phyloP scores from a whole-genome alignment of 1,284 basidiomycete species.

The Trametes polyzona region DNA sequence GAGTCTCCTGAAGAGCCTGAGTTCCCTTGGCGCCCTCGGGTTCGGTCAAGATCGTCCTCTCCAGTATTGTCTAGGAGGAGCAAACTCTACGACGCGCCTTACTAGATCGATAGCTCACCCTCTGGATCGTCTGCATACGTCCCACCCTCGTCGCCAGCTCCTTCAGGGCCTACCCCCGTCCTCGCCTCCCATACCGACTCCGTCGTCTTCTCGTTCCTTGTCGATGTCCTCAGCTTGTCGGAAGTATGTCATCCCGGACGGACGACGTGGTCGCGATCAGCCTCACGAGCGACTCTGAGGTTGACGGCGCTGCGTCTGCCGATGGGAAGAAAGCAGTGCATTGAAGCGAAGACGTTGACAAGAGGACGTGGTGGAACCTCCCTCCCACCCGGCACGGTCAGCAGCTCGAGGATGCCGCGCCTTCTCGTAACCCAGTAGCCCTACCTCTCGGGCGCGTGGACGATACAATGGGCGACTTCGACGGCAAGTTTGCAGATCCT shows the following conservation, averaged over 20 bases:
- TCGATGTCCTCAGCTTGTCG: background rate
- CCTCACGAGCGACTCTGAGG: slow-evolving; percentile 23
- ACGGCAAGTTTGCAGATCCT: background rate
- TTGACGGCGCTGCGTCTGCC: background rate
- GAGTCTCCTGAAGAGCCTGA: background rate
- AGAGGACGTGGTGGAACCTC: background rate
- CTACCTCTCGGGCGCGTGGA: background rate
- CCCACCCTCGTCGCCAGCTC: slow-evolving; percentile 2
- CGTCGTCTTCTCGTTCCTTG: slow-evolving; percentile 1
- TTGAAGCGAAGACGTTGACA: no score
- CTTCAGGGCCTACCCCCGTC: slow-evolving; percentile 6
- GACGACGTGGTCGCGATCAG: slow-evolving; percentile 21
- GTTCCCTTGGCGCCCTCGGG: background rate
- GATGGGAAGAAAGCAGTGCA: background rate
- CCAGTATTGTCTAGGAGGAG: no score
- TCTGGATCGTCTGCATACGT: no score
- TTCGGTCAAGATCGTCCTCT: slow-evolving; percentile 1
- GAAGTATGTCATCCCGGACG: background rate
- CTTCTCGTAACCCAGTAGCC: background rate
- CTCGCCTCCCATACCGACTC: slow-evolving; percentile 3
- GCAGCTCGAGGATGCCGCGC: slow-evolving; percentile 13
- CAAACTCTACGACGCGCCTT: no score
- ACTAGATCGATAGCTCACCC: no score
- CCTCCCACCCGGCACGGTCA: slow-evolving; percentile 7
- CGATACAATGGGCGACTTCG: background rate